Conservation (phyloP, 805 yeast genomes). For the Starmerella kuoi region DNA sequence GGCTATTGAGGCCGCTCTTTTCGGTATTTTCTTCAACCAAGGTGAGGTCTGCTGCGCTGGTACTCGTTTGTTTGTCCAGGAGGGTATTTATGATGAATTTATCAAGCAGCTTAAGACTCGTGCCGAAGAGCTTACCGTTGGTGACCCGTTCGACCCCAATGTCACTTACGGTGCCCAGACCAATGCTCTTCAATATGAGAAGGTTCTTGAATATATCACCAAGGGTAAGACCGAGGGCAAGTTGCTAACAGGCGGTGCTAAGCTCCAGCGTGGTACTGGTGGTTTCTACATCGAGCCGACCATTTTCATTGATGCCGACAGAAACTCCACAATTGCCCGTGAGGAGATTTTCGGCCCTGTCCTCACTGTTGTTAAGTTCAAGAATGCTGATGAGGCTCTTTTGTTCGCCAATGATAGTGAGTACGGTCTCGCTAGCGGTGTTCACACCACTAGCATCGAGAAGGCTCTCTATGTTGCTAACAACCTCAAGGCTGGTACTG, state of each 20-base stretch:
- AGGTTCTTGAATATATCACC: slow-evolving; percentile 61
- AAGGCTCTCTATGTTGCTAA: slow-evolving; percentile 54
- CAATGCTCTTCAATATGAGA: slow-evolving; percentile 60
- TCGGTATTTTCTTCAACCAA: slow-evolving; percentile 80
- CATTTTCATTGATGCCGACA: slow-evolving; percentile 56
- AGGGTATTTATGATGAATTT: slow-evolving; percentile 64
- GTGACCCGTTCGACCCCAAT: slow-evolving; percentile 66
- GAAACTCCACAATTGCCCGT: slow-evolving; percentile 50
- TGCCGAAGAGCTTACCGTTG: slow-evolving; percentile 46
- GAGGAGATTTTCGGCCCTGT: slow-evolving; percentile 91
- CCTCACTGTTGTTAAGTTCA: slow-evolving; percentile 53
- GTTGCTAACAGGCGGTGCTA: slow-evolving; percentile 65
- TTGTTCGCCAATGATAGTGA: slow-evolving; percentile 56
- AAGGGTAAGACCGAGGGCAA: slow-evolving; percentile 69
- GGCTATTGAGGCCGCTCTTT: slow-evolving; percentile 60
- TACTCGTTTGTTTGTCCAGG: slow-evolving; percentile 81
- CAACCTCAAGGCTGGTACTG: slow-evolving; percentile 52
- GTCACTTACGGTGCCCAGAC: slow-evolving; percentile 86
- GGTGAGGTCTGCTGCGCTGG: slow-evolving; percentile 97
- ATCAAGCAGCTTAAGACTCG: slow-evolving; percentile 43
- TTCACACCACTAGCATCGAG: slow-evolving; percentile 56
- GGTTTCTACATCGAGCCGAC: slow-evolving; percentile 71
- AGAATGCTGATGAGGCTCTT: slow-evolving; percentile 55
- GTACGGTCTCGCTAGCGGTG: slow-evolving; percentile 75
- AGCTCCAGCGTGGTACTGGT: slow-evolving; percentile 28